These are phyloP conservation scores for Acanthamoeba divionensis DNA, from an alignment of 208 protist species.

Conservation along the genomic window DNA sequence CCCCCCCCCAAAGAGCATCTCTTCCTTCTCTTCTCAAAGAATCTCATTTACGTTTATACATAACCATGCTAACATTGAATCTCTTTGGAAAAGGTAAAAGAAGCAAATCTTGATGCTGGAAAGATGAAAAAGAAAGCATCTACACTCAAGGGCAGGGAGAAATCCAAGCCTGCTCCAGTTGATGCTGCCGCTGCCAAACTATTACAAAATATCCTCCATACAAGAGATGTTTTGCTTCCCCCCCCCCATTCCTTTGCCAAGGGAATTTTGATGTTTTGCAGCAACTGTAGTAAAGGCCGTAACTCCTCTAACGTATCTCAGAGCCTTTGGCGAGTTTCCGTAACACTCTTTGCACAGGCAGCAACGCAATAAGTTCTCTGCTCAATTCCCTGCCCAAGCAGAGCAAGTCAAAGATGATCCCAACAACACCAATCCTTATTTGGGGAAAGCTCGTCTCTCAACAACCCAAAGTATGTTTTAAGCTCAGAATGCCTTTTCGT, in stretches of 20 bases:
- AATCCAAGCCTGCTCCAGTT: too few species aligned
- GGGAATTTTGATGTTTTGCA: neutral
- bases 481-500: neutral
- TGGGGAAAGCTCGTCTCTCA: slow-evolving; percentile 36
- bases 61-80: too few species aligned
- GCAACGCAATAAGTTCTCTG: neutral
- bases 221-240: too few species aligned
- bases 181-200: too few species aligned
- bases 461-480: slow-evolving; percentile 36
- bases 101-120: too few species aligned
- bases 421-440: neutral
- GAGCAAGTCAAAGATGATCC: neutral
- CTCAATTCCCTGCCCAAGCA: neutral
- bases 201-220: slow-evolving; percentile 47
- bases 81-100: too few species aligned
- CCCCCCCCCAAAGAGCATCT: too few species aligned
- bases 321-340: slow-evolving; percentile 4
- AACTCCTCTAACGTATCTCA: slow-evolving; percentile 31
- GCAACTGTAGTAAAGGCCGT: neutral
- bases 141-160: too few species aligned
- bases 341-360: neutral
- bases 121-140: too few species aligned
- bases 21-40: too few species aligned
- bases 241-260: neutral
- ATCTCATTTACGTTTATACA: too few species aligned